Conservation (phyloP, 164 flowering plant genomes). For the Nelumbo lutea region DNA sequence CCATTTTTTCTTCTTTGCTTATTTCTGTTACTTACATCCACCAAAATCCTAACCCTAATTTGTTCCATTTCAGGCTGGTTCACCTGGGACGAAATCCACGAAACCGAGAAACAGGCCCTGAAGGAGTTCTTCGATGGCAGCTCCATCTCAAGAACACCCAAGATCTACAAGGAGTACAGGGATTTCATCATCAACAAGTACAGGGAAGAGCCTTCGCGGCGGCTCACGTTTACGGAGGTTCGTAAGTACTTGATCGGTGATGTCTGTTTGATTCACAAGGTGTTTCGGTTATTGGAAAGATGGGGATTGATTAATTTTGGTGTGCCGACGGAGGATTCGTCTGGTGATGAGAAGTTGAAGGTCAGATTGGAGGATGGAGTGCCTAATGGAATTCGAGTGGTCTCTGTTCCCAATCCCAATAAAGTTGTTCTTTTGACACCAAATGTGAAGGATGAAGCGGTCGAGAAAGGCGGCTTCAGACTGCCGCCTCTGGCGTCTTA, state of each 20-base stretch:
- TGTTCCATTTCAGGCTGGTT: constrained; percentile 61
- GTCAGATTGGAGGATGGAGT: constrained; percentile 71
- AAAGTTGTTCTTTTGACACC: constrained; percentile 30
- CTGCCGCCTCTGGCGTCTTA: constrained; percentile 73
- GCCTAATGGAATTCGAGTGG: constrained; percentile 74
- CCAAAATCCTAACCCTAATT: constrained; percentile 12
- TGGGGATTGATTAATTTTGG: constrained; percentile 87
- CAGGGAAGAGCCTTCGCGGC: constrained; percentile 70
- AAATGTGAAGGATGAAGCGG: constrained; percentile 12
- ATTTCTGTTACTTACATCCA: neutral
- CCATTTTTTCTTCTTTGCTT: constrained; percentile 3
- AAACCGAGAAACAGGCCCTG: constrained; percentile 48
- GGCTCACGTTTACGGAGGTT: constrained; percentile 71
- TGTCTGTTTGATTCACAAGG: constrained; percentile 54
- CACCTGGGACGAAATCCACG: constrained; percentile 79
- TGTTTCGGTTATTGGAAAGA: constrained; percentile 61
- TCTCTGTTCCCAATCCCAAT: constrained; percentile 48
- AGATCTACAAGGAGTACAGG: constrained; percentile 77
- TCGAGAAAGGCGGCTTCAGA: constrained; percentile 22
- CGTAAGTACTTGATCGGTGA: constrained; percentile 84
- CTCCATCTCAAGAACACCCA: constrained; percentile 69
- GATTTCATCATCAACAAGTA: constrained; percentile 82
- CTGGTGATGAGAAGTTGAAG: constrained; percentile 20
- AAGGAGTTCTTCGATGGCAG: constrained; percentile 70
- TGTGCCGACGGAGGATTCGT: constrained; percentile 12